Evolutionary conservation across 495 filamentous ascomycete species (phyloP).

Genomic region (Neurospora intermedia): DNA sequence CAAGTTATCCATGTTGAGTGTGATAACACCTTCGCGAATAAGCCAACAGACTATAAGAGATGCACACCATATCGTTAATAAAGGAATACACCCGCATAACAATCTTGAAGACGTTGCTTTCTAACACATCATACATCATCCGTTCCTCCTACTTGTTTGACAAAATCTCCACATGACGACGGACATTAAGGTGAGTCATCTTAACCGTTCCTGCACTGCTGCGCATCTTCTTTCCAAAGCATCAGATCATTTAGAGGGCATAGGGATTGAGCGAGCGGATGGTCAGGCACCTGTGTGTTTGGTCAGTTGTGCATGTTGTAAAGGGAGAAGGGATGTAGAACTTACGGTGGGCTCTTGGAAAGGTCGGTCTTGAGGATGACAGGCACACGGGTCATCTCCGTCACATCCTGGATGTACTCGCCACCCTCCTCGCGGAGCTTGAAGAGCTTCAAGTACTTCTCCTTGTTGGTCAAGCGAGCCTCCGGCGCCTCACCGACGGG

Average conservation of each 20-base stretch:
- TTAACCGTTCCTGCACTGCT: not conserved
- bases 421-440: slow-evolving; percentile 84
- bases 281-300: slow-evolving; percentile 67
- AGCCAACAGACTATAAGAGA: not conserved
- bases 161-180: not conserved
- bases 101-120: not conserved
- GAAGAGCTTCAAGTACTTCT: slow-evolving; percentile 90
- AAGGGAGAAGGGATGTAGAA: slow-evolving; percentile 17
- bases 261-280: slow-evolving; percentile 97
- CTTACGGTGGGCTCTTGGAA: slow-evolving; percentile 97
- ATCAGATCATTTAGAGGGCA: slow-evolving; percentile 50
- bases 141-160: not conserved
- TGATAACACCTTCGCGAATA: not conserved
- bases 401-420: slow-evolving; percentile 95
- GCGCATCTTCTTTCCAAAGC: not conserved
- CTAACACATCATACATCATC: not conserved
- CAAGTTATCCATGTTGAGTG: not conserved
- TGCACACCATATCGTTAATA: not conserved
- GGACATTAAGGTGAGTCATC: not conserved
- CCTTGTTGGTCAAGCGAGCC: slow-evolving; percentile 77
- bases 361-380: slow-evolving; percentile 97
- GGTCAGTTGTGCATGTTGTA: slow-evolving; percentile 24
- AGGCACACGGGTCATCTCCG: slow-evolving; percentile 91
- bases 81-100: not conserved
- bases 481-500: slow-evolving; percentile 61